Evolutionary conservation across 805 yeast genomes (phyloP).

Genomic region (Myxozyma neglecta): DNA sequence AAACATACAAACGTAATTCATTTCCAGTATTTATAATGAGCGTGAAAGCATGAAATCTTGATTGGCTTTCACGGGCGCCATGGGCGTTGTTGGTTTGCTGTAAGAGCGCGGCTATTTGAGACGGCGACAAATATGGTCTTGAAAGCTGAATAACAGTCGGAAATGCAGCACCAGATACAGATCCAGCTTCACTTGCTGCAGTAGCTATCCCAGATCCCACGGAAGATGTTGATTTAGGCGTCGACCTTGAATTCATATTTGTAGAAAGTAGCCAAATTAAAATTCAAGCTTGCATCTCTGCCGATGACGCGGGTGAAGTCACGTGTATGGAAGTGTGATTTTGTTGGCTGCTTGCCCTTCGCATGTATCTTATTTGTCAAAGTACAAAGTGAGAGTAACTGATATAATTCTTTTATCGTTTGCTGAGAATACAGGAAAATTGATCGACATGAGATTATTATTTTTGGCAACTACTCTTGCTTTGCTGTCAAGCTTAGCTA

Average conservation of each 20-base stretch:
- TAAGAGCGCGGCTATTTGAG: conserved; percentile 13
- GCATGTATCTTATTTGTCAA: background rate
- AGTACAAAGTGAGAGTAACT: background rate
- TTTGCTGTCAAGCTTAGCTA: background rate
- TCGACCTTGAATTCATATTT: conserved; percentile 2
- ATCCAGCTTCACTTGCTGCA: background rate
- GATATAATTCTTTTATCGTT: background rate
- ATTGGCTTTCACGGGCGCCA: conserved; percentile 21
- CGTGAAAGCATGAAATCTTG: conserved; percentile 21
- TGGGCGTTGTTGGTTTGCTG: conserved; percentile 2
- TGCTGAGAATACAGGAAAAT: background rate
- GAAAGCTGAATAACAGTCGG: conserved; percentile 23
- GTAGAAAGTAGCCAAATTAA: background rate
- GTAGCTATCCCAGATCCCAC: background rate
- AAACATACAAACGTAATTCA: conserved; percentile 25
- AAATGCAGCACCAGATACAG: background rate
- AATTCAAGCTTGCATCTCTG: background rate
- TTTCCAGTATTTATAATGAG: conserved; percentile 17
- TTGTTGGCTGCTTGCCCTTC: background rate
- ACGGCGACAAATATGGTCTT: conserved; percentile 24
- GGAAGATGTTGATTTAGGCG: conserved; percentile 18
- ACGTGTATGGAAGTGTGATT: background rate
- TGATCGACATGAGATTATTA: background rate
- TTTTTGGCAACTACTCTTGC: background rate
- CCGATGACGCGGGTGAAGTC: background rate